Conservation (phyloP, 768 basidiomycete genomes). For the Kwoniella sp. region DNA sequence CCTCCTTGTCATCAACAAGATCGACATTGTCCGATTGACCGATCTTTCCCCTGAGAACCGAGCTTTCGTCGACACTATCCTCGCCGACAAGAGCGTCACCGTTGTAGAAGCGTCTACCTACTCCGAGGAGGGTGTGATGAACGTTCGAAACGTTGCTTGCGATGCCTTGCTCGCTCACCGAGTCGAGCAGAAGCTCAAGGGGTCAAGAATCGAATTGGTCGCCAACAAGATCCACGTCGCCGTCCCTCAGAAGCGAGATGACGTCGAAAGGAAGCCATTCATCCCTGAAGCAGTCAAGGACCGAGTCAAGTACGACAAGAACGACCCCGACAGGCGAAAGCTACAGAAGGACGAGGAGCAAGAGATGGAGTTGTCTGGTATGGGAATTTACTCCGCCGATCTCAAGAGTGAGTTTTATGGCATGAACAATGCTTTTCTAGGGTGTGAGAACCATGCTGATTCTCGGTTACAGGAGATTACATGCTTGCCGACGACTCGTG, state of each 20-base stretch:
- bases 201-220: conserved; percentile 85
- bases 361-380: conserved; percentile 73
- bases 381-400: conserved; percentile 87
- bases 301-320: conserved; percentile 79
- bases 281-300: conserved; percentile 82
- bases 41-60: conserved; percentile 77
- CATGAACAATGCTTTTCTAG: too few relatives aligned
- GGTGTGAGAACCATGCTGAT: not conserved
- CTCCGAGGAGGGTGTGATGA: conserved; percentile 97
- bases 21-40: conserved; percentile 84
- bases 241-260: conserved; percentile 83
- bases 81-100: conserved; percentile 65
- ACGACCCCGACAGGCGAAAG: conserved; percentile 72
- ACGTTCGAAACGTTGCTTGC: conserved; percentile 91
- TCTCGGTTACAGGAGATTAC: conserved; percentile 73
- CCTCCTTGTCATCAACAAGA: conserved; percentile 95
- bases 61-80: conserved; percentile 82
- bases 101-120: conserved; percentile 87
- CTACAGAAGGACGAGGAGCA: conserved; percentile 80
- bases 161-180: conserved; percentile 92
- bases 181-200: conserved; percentile 90
- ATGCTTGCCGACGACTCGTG: conserved; percentile 83
- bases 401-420: conserved; percentile 83
- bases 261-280: conserved; percentile 80
- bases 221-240: conserved; percentile 96